These are phyloP conservation scores for Hyphopichia wangnamkhiaoensis DNA, from an alignment of 1,139 yeast genomes.

Conservation along the genomic window DNA sequence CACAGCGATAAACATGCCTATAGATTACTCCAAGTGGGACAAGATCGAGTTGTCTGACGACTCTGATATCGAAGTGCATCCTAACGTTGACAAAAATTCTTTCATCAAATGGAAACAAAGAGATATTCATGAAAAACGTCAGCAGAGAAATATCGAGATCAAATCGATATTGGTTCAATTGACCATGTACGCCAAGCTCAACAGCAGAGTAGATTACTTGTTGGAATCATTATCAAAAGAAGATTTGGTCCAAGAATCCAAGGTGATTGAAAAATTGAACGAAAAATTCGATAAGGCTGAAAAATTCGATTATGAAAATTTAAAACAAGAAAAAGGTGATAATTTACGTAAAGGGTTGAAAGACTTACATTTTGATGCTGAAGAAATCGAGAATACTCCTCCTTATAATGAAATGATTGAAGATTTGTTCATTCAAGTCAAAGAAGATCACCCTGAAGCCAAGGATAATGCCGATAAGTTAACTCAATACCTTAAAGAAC, in stretches of 20 bases:
- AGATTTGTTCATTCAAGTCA: constrained; percentile 74
- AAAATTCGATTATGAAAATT: constrained; percentile 45
- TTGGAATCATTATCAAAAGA: constrained; percentile 41
- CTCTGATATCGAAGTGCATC: constrained; percentile 95
- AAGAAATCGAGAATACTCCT: constrained; percentile 69
- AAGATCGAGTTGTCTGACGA: constrained; percentile 94
- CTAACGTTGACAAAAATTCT: constrained; percentile 92
- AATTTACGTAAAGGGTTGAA: constrained; percentile 44
- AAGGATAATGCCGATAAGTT: constrained; percentile 41
- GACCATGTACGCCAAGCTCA: constrained; percentile 74
- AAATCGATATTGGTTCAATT: constrained; percentile 70
- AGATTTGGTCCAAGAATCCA: constrained; percentile 40
- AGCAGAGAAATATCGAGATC: constrained; percentile 74
- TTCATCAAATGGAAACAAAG: constrained; percentile 97
- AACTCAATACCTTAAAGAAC: constrained; percentile 51
- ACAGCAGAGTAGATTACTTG: constrained; percentile 69
- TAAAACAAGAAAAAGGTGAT: constrained; percentile 38
- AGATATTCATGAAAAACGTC: constrained; percentile 92
- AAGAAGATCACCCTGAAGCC: constrained; percentile 58
- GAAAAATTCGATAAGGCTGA: constrained; percentile 58
- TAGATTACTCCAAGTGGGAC: constrained; percentile 98
- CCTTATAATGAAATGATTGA: constrained; percentile 92
- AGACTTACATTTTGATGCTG: constrained; percentile 41
- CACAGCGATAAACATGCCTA: constrained; percentile 51
- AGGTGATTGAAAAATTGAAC: constrained; percentile 46